A percentile compares a stretch with the other conserved stretches of the same genome.
Conservation (phyloP, 768 basidiomycete species). For the Cantharellus anzutake region DNA sequence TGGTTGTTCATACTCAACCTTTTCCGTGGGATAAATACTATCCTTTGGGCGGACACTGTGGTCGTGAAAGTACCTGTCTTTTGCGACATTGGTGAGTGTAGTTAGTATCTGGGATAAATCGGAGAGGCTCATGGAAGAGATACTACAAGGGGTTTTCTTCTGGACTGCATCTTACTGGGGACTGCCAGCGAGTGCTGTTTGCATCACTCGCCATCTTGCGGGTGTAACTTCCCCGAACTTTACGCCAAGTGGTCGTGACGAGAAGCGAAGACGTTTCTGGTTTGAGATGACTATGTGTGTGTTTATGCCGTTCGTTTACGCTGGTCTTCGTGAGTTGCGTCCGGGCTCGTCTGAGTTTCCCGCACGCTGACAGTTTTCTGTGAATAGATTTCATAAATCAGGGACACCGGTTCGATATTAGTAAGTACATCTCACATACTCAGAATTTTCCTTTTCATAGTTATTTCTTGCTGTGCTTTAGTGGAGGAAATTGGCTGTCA, state of each 20-base stretch:
- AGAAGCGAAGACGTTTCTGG: background rate
- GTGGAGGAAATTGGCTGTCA: background rate
- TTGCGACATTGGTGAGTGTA: background rate
- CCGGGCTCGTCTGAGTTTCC: background rate
- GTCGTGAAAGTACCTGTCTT: background rate
- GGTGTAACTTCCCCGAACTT: background rate
- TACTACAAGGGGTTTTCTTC: background rate
- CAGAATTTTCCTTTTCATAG: background rate
- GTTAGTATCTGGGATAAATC: background rate
- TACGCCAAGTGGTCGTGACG: background rate
- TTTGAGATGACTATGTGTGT: background rate
- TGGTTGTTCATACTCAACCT: background rate
- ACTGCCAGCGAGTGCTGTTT: background rate
- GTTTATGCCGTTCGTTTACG: background rate
- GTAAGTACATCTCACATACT: background rate
- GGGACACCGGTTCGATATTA: background rate
- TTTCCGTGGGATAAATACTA: background rate
- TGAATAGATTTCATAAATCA: background rate
- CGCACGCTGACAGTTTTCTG: background rate
- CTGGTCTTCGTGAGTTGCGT: background rate
- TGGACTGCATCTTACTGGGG: background rate
- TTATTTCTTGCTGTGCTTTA: background rate
- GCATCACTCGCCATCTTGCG: background rate
- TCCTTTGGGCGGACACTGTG: background rate
- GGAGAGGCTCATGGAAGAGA: background rate